Evolutionary conservation across 176 grass and related monocot genomes (phyloP), one percentile per base, ranked within the genome.

Genomic region (Aegilops umbellulata): DNA sequence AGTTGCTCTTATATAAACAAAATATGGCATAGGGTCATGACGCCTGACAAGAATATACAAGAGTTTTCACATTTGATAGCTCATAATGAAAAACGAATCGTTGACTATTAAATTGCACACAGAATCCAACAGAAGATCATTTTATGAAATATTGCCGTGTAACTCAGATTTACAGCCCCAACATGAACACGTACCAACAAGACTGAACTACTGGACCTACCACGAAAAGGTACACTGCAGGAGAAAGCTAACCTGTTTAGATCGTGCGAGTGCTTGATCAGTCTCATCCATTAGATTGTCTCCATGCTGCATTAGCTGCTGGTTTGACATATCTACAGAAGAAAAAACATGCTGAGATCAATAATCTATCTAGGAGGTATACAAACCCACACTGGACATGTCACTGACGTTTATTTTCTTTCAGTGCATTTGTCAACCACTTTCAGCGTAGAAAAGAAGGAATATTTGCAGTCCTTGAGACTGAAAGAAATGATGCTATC

Each of bases 291-390:
- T 86, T 75, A 98, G 82, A 74, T 63, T 84, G 70, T 98, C 85
- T 71, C 96, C 96, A 4, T 80, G 80, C 67, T 92, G 86, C 80
- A 98, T 83, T 87, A 98, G 76, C 84, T 95, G 93, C 68, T 98
- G 96, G 85, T 98, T 98, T 86, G 93, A 91, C 96, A 98, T 94
- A 81, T 94, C 96, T 98, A 82, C 65, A 74, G 55, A 58, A 67
- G 20, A 83, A 3, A 10, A 30, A 61, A 44, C 15, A 46, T n/a
- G 53, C 29, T 36, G 3, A 3, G 58, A 19, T 75, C 22, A 75
- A 72, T 23, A 77, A 76, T 76, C 19, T 58, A 2, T 22, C 13
- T 80, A 57, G 77, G 30, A 85, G 13, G 3, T 34, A 44, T 32
- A 68, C 35, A 86, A 62, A 84, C 68, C 55, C 31, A 86, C 44